Evolutionary conservation across 345 rosid species (phyloP), one percentile per base, ranked within the genome.

Genomic region (Eucalyptus curtisii): DNA sequence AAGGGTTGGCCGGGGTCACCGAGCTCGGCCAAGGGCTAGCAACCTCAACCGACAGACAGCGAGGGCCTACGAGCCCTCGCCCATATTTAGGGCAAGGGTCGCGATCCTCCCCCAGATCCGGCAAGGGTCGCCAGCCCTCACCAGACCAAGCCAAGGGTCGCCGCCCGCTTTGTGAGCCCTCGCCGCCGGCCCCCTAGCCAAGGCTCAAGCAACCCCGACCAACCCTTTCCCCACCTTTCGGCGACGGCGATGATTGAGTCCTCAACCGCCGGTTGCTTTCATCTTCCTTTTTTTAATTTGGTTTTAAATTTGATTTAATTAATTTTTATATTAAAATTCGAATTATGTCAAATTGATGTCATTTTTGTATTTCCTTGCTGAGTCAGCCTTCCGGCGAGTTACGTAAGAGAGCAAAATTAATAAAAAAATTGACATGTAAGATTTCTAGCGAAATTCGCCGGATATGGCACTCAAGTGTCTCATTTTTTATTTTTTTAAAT

Each of bases 161-260:
- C 0, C 10, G 1, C 5, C 0, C 1, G 0, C 25, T 52, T 52
- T 52, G 25, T 0, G 4, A 52, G 5, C 10, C 57, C 57, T 52
- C 57, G 0, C 57, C 2, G 0, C 2, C 2, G 0, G 1, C 57
- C 22, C 22, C 57, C 0, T 5, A 0, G 52, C 53, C 53, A 16
- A 49, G 53, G 53, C 53, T 49, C 3, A 3, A 3, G 1, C 1
- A 7, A 49, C 20, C 52, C 1, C 3, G 0, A 0, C 57, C 57
- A 52, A 52, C 25, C 25, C 25, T 52, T 52, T 2, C 57, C 57
- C 10, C 5, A 2, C 57, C 53, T 16, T 49, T 16, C 8, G 2
- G 8, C 2, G 4, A 50, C 0, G 1, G 24, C 0, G 10, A 52
- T 19, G 24, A 3, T 0, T 1, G 0, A 52, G 57, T 25, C 4